Evolutionary conservation across 768 basidiomycete species (phyloP), one percentile per base, ranked within the genome.

Genomic region (Kwoniella dejecticola): DNA sequence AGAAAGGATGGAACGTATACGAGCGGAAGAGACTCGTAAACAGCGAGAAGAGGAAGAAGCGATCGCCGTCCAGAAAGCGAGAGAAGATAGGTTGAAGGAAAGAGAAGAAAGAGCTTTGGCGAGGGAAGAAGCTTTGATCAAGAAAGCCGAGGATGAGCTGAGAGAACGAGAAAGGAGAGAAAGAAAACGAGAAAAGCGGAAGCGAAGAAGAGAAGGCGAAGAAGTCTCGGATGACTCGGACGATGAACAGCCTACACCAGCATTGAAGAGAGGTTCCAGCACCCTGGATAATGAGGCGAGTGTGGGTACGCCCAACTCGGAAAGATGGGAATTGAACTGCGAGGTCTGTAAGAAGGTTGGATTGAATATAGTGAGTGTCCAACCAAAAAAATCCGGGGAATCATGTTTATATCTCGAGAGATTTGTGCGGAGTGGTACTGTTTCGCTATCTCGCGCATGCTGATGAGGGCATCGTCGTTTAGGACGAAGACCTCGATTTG

Each of bases 271-370:
- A 42, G 19, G 38, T 33, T 19, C 29, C 30, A 36, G 36, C 4
- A 48, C 40, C 19, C 55, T 27, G 4, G 55, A 38, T 13, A 42
- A 11, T 17, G 24, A 42, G 52, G 40, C 29, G 52, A 30, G 55
- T 17, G 17, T 38, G 17, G 41, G 19, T 19, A 42, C 55, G 33
- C 26, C 56, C 49, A 8, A 52, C 38, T 13, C 11, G 27, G 88
- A 87, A 52, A 85, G 87, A 59, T 94, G 92, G 92, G 86, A 90
- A 58, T 80, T 96, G 23, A 87, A 90, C 71, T 96, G 92, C 73
- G 92, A 95, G 74, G 83, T 95, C 36, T 96, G 92, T 76, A 82
- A 82, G 55, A 84, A 84, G 62, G 82, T 81, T 24, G 90, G 90
- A 8, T 79, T 86, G 57, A 93, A 93, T 69, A 76, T 87, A 67